A percentile compares a stretch with the other conserved stretches of the same genome.
These are phyloP conservation scores for Cucurbita argyrosperma DNA, from an alignment of 306 rosid species.

Conservation along the genomic window DNA sequence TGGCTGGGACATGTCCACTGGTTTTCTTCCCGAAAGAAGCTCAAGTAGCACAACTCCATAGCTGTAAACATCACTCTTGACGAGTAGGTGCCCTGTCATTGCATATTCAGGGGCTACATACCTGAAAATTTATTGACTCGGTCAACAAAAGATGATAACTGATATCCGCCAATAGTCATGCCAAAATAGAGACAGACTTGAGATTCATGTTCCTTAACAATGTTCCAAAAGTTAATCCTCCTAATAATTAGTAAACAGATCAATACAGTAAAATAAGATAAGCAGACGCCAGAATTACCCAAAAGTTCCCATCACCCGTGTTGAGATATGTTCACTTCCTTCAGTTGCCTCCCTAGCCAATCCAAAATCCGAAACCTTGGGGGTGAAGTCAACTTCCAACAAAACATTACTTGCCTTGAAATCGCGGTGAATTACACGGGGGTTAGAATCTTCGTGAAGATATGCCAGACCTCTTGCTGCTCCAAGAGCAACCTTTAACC, in stretches of 20 bases:
- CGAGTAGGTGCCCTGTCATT: constrained; percentile 93
- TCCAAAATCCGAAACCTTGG: constrained; percentile 96
- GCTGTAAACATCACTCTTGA: constrained; percentile 93
- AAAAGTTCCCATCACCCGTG: constrained; percentile 94
- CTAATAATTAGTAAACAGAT: background rate
- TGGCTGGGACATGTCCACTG: constrained; percentile 87
- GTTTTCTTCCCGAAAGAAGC: constrained; percentile 84
- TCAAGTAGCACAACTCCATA: constrained; percentile 95
- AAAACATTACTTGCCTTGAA: constrained; percentile 87
- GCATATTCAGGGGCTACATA: constrained; percentile 99
- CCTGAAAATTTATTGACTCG: constrained; percentile 30
- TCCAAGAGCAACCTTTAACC: constrained; percentile 87
- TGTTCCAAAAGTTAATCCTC: background rate
- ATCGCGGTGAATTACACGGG: constrained; percentile 91
- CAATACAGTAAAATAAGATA: background rate
- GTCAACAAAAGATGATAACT: background rate
- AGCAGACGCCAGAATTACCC: constrained; percentile 36
- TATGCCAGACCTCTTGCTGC: constrained; percentile 96
- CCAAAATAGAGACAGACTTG: background rate
- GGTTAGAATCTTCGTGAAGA: constrained; percentile 95
- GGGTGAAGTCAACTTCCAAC: constrained; percentile 82
- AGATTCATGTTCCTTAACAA: background rate
- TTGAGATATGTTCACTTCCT: constrained; percentile 74
- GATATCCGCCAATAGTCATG: background rate
- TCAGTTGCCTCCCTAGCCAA: constrained; percentile 95